Evolutionary conservation across 2,329 filamentous ascomycete species (phyloP), one percentile per base, ranked within the genome.

Genomic region (Fusarium beomiforme): DNA sequence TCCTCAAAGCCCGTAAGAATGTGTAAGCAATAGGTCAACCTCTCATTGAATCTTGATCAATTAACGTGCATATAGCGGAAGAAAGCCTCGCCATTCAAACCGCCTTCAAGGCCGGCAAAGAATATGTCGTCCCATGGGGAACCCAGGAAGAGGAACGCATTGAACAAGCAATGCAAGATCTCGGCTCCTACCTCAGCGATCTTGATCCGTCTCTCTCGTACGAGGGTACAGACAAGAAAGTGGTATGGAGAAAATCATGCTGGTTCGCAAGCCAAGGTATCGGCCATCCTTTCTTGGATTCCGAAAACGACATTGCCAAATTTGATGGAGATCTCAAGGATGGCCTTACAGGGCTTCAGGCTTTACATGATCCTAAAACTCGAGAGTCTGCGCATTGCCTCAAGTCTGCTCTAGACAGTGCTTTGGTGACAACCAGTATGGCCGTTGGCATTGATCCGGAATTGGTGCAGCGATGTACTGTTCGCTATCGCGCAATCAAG

Each of bases 221-320:
- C 19, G 64, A 68, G 9, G 65, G 65, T 8, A 68, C 57, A 1
- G 63, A 68, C 3, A 68, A 68, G 46, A 68, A 67, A 12, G 64
- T 67, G 0, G 49, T 53, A 5, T 67, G 65, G 65, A 33, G 65
- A 23, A 63, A 68, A 24, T 67, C 65, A 0, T 68, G 65, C 19
- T 67, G 64, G 64, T 56, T 68, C 6, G 63, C 65, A 2, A 68
- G 65, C 4, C 50, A 68, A 9, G 65, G 64, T 1, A 67, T 68
- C 3, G 65, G 50, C 0, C 57, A 62, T 29, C 65, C 57, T 10
- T 67, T 68, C 3, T 8, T 67, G 1, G 41, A 68, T n/a, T 37
- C 63, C 2, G 57, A 68, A 24, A 14, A 19, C 1, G 63, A 47
- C 10, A 63, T 68, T 12, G 57, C 57, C 21, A 44, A 67, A 14